These are phyloP conservation scores for Sporisorium scitamineum DNA, from an alignment of 1,284 basidiomycete genomes.

Conservation along the genomic window DNA sequence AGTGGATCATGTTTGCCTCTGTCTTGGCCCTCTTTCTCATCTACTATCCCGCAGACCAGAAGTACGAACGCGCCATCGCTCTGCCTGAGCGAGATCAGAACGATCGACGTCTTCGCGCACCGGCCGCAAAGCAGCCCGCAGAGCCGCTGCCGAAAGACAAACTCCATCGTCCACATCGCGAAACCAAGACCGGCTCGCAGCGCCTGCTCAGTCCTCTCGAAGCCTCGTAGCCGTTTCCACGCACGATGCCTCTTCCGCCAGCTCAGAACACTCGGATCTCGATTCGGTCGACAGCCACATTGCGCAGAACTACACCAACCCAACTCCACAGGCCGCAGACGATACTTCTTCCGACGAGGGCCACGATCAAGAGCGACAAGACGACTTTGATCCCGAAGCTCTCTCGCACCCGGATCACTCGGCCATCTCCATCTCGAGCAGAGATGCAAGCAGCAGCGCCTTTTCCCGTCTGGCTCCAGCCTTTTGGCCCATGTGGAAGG, in stretches of 20 bases:
- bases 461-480: constrained; percentile 58
- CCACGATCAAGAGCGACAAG: constrained; percentile 14
- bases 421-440: constrained; percentile 14
- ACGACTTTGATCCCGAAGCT: constrained; percentile 29
- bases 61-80: constrained; percentile 73
- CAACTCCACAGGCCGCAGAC: constrained; percentile 4
- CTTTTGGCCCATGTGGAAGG: constrained; percentile 68
- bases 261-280: constrained; percentile 61
- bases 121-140: constrained; percentile 38
- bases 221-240: constrained; percentile 10
- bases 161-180: constrained; percentile 8
- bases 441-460: constrained; percentile 59
- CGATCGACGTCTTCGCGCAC: constrained; percentile 25
- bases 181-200: constrained; percentile 12
- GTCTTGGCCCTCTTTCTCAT: constrained; percentile 89
- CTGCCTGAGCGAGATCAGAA: constrained; percentile 32
- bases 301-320: constrained; percentile 58
- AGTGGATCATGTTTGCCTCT: constrained; percentile 87
- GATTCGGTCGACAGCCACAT: constrained; percentile 66
- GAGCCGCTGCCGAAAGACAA: constrained; percentile 27
- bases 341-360: constrained; percentile 30
- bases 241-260: constrained; percentile 53
- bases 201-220: constrained; percentile 20
- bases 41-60: constrained; percentile 87
- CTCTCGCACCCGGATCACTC: constrained; percentile 9